These are phyloP conservation scores for Cladosporium sp. DNA, from an alignment of 2,329 filamentous ascomycete genomes.

Conservation along the genomic window DNA sequence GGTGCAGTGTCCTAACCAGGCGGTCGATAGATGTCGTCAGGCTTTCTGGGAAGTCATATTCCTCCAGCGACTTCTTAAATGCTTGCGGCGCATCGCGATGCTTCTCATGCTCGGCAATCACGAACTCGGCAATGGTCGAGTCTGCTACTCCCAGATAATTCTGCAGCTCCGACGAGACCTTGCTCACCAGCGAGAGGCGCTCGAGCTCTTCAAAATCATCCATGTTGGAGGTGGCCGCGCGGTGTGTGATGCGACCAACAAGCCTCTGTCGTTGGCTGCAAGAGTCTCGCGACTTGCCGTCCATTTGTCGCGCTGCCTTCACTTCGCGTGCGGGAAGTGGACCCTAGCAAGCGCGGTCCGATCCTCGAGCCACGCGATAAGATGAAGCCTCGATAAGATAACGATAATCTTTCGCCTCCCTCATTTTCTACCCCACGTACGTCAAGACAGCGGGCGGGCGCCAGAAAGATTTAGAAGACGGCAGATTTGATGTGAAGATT, in stretches of 20 bases:
- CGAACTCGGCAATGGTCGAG: conserved; percentile 93
- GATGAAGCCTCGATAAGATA: not conserved
- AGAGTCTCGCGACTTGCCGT: not conserved
- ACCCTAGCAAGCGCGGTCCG: not conserved
- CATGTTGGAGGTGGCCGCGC: conserved; percentile 53
- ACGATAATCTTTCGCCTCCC: conserved; percentile 1
- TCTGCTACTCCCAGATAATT: conserved; percentile 91
- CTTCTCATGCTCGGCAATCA: conserved; percentile 85
- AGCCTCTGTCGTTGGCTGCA: not conserved
- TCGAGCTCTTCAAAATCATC: conserved; percentile 91
- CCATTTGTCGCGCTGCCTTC: conserved; percentile 5
- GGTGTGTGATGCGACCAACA: not conserved
- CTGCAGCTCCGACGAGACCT: conserved; percentile 89
- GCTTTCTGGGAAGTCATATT: conserved; percentile 80
- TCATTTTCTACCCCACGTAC: conserved; percentile 9
- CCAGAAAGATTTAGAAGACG: conserved; percentile 18
- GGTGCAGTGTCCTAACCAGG: conserved; percentile 84
- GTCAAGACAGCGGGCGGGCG: not conserved
- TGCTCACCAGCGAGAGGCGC: conserved; percentile 88
- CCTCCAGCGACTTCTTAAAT: conserved; percentile 74
- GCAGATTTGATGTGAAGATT: conserved; percentile 20
- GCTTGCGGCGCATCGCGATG: conserved; percentile 63
- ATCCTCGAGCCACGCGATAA: not conserved
- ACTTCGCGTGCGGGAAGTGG: conserved; percentile 3
- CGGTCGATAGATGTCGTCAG: conserved; percentile 90